Percentiles rank a stretch among this genome's conserved stretches.
Evolutionary conservation across 352 stramenopile species (phyloP).

Genomic region (Blastocystis sp.): DNA sequence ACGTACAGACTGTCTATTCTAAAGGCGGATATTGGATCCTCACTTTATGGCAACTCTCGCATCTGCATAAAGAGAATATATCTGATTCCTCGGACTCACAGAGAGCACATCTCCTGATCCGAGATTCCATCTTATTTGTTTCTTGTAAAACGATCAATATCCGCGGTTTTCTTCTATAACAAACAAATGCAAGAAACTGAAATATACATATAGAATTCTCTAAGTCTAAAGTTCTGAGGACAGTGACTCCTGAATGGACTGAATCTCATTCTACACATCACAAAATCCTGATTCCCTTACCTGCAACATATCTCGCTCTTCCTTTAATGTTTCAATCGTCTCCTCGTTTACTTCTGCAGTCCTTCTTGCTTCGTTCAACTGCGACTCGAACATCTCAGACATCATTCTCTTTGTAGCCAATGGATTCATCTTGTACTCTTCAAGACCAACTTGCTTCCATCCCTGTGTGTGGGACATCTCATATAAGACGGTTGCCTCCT

Average conservation of each 20-base stretch:
- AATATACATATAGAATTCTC: neutral
- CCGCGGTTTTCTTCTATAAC: neutral
- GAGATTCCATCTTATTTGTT: neutral
- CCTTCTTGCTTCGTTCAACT: neutral
- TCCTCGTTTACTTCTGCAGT: constrained; percentile 2
- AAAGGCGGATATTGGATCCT: no score
- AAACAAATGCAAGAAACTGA: neutral
- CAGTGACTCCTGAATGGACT: neutral
- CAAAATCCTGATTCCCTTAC: neutral
- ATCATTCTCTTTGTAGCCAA: neutral
- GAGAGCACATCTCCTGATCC: neutral
- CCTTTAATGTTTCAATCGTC: neutral
- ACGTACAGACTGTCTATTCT: constrained; percentile 22
- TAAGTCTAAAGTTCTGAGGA: neutral
- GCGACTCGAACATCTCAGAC: neutral
- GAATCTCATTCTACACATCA: constrained; percentile 22
- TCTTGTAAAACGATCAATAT: neutral
- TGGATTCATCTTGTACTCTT: neutral
- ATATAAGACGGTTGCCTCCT: neutral
- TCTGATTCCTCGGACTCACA: neutral
- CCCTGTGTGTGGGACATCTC: neutral
- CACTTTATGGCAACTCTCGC: constrained; percentile 6
- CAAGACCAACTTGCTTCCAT: neutral
- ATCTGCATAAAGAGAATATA: neutral
- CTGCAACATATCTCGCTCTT: neutral